phyloP scores from a whole-genome alignment of 2,329 filamentous ascomycete genomes.

The Cladophialophora chaetospira region DNA sequence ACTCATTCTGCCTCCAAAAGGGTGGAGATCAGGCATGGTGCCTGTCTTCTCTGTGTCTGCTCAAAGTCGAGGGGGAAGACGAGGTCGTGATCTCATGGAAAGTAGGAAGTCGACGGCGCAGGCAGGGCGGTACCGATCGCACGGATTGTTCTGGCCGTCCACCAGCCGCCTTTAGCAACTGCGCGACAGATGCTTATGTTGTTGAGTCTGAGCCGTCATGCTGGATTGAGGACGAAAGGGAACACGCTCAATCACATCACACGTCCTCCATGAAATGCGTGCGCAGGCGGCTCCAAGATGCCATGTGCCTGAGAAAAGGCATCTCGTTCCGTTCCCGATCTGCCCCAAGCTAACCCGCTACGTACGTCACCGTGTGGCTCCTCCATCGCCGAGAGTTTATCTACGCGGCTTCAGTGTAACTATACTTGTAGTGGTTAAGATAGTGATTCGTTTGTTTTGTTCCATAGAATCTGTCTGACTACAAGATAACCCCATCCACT shows the following conservation, averaged over 20 bases:
- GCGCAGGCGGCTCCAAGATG: not conserved
- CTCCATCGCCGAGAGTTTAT: too few species aligned
- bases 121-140: not conserved
- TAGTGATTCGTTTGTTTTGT: constrained; percentile 3
- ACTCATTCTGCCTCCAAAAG: constrained; percentile 55
- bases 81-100: not conserved
- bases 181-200: not conserved
- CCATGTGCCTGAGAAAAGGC: not conserved
- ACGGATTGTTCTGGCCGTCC: not conserved
- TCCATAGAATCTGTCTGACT: constrained; percentile 6
- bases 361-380: not conserved
- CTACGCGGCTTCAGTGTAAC: too few species aligned
- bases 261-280: not conserved
- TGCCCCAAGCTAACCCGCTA: not conserved
- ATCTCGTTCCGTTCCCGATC: not conserved
- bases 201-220: not conserved
- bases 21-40: constrained; percentile 46
- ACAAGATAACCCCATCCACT: constrained; percentile 7
- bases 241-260: not conserved
- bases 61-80: not conserved
- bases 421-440: not conserved
- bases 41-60: not conserved
- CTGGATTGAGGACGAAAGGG: not conserved
- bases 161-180: too few species aligned
- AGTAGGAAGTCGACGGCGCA: not conserved